Percentiles rank a stretch among this genome's conserved stretches.
Conservation (phyloP, 1,284 basidiomycete genomes). For the Lentinula novae-zelandiae region DNA sequence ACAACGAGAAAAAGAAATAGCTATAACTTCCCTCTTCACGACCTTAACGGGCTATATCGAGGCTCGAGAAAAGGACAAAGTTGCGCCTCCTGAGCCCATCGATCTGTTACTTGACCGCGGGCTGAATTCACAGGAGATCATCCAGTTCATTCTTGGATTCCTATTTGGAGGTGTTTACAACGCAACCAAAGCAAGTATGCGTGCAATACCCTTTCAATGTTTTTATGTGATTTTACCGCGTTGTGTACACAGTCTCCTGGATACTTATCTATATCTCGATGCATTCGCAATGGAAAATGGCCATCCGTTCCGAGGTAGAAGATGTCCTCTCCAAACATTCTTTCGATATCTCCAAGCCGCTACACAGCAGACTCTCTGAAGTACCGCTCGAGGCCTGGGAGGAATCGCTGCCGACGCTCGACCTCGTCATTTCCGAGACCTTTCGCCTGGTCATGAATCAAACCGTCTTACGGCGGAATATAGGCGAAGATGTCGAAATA, state of each 20-base stretch:
- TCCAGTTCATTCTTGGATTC: slow-evolving; percentile 28
- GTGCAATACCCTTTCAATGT: background rate
- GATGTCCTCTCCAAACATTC: slow-evolving; percentile 9
- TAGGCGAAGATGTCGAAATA: slow-evolving; percentile 17
- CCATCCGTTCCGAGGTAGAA: slow-evolving; percentile 14
- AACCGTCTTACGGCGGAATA: slow-evolving; percentile 18
- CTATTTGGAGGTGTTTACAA: slow-evolving; percentile 34
- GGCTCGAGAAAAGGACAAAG: slow-evolving; percentile 22
- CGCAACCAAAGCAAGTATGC: slow-evolving; percentile 29
- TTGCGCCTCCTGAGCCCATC: slow-evolving; percentile 27
- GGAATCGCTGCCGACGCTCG: slow-evolving; percentile 20
- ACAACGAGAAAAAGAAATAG: slow-evolving; percentile 25
- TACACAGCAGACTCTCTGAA: slow-evolving; percentile 8
- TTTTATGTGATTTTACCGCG: background rate
- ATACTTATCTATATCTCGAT: slow-evolving; percentile 14
- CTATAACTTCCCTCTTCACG: slow-evolving; percentile 26
- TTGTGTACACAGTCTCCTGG: slow-evolving; percentile 9
- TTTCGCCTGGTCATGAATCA: slow-evolving; percentile 17
- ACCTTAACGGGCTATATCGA: slow-evolving; percentile 26
- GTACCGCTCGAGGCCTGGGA: slow-evolving; percentile 21
- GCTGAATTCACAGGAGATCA: slow-evolving; percentile 23
- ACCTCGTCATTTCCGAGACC: slow-evolving; percentile 19
- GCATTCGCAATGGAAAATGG: slow-evolving; percentile 16
- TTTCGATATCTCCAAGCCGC: slow-evolving; percentile 2
- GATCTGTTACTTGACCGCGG: slow-evolving; percentile 31